Conservation (phyloP, 2,329 filamentous ascomycete species). For the Arthroderma sp. region DNA sequence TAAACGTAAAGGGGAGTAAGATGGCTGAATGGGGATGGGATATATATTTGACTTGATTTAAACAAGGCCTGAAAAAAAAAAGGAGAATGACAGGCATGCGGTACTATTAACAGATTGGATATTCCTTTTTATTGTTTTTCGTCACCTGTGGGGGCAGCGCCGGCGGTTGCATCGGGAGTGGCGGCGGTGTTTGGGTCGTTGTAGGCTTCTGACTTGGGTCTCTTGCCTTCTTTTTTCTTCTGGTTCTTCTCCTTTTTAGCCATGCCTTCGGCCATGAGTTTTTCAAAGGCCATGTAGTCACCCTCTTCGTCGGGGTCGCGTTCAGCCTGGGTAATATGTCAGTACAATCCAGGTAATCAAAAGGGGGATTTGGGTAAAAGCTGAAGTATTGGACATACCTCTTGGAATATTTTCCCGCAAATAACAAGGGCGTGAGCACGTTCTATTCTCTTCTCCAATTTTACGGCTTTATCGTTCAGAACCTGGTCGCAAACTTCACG, state of each 20-base stretch:
- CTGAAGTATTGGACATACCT: slow-evolving; percentile 43
- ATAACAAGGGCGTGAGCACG: slow-evolving; percentile 80
- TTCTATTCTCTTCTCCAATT: slow-evolving; percentile 74
- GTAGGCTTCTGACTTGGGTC: slow-evolving; percentile 15
- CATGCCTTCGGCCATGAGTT: slow-evolving; percentile 90
- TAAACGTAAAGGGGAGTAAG: no score
- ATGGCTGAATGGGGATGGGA: no score
- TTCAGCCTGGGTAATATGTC: slow-evolving; percentile 48
- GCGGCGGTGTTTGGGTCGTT: no score
- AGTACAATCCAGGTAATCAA: slow-evolving; percentile 6
- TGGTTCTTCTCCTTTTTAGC: slow-evolving; percentile 83
- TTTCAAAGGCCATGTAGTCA: slow-evolving; percentile 97
- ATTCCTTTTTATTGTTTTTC: no score
- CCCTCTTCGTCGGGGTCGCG: slow-evolving; percentile 92
- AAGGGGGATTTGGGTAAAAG: neutral
- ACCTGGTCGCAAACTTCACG: slow-evolving; percentile 87
- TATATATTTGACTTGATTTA: no score
- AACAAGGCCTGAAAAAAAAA: no score
- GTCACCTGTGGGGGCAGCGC: no score
- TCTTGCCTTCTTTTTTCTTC: slow-evolving; percentile 43
- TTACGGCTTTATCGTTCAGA: slow-evolving; percentile 65
- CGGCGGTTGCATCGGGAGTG: no score
- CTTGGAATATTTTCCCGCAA: slow-evolving; percentile 76
- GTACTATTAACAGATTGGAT: no score
- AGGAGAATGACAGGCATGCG: no score